Evolutionary conservation across 805 yeast genomes (phyloP).

Genomic region (Metschnikowia anglica): DNA sequence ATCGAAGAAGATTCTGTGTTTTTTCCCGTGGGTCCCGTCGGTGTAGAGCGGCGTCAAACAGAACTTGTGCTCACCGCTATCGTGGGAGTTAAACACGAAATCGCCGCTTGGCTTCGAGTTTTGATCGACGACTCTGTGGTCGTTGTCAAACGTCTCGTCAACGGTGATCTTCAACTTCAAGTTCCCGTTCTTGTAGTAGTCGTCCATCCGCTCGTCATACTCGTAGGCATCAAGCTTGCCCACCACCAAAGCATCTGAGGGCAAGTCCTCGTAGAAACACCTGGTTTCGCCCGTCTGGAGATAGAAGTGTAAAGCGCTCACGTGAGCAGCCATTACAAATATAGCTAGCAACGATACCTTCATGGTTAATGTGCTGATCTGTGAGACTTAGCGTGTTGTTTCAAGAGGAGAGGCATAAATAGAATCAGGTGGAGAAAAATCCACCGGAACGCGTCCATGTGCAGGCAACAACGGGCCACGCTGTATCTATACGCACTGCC

Average conservation of each 20-base stretch:
- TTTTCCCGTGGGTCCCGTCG: constrained; percentile 67
- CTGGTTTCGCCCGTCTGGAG: constrained; percentile 70
- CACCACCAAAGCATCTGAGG: constrained; percentile 74
- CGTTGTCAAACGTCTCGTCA: constrained; percentile 67
- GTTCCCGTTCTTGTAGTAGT: constrained; percentile 52
- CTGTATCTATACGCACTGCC: too few relatives aligned
- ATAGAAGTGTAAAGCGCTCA: constrained; percentile 69
- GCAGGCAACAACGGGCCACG: too few relatives aligned
- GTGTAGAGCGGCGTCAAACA: constrained; percentile 62
- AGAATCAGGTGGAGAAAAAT: constrained; percentile 3
- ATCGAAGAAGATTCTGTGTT: constrained; percentile 72
- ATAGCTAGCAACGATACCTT: constrained; percentile 7
- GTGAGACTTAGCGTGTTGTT: too few relatives aligned
- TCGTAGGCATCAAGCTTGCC: constrained; percentile 73
- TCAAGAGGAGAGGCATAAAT: too few relatives aligned
- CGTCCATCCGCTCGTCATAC: constrained; percentile 45
- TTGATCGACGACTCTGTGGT: constrained; percentile 75
- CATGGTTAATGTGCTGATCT: too few relatives aligned
- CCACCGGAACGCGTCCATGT: constrained; percentile 9
- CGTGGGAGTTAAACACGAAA: constrained; percentile 79
- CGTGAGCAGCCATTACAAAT: constrained; percentile 14
- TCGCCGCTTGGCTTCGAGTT: constrained; percentile 59
- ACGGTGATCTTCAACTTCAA: constrained; percentile 54
- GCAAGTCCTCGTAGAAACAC: constrained; percentile 83
- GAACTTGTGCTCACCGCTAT: constrained; percentile 80